Evolutionary conservation across 305 asterid genomes (phyloP).

Genomic region (Fraxinus greggii): DNA sequence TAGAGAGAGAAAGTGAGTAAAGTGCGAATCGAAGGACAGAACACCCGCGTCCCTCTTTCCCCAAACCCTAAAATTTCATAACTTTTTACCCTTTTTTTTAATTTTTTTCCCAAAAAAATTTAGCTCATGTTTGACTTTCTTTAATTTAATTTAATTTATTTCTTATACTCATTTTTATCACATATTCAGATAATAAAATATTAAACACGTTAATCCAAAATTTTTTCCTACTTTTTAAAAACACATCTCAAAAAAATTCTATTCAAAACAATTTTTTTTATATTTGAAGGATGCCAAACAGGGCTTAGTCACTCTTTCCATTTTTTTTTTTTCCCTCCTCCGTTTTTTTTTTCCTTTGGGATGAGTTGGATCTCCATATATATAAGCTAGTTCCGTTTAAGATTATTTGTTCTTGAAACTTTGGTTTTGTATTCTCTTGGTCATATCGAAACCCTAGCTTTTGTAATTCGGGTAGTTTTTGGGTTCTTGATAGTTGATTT

Average conservation of each 20-base stretch:
- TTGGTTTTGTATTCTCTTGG: slow-evolving; percentile 16
- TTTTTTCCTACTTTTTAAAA: too few relatives aligned
- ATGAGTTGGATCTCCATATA: too few relatives aligned
- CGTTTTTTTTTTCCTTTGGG: too few relatives aligned
- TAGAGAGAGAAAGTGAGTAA: slow-evolving; percentile 38
- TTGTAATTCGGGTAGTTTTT: slow-evolving; percentile 13
- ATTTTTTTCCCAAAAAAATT: neutral
- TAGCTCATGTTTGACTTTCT: neutral
- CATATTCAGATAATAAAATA: too few relatives aligned
- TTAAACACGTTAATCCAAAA: too few relatives aligned
- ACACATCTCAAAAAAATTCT: too few relatives aligned
- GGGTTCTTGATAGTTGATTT: slow-evolving; percentile 45
- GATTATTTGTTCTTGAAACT: slow-evolving; percentile 12
- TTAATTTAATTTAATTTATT: neutral
- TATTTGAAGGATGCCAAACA: too few relatives aligned
- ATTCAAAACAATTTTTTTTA: too few relatives aligned
- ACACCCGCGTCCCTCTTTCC: slow-evolving; percentile 24
- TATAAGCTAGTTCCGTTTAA: neutral
- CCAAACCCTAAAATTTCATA: slow-evolving; percentile 39
- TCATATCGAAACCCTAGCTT: slow-evolving; percentile 36
- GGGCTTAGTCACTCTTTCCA: too few relatives aligned
- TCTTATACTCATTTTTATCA: too few relatives aligned
- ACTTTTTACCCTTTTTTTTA: neutral
- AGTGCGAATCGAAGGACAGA: slow-evolving; percentile 38
- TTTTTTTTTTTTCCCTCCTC: too few relatives aligned